Base-by-base conservation (phyloP, 371 early-diverging fungal species). In the Mucor piriformis region DNA sequence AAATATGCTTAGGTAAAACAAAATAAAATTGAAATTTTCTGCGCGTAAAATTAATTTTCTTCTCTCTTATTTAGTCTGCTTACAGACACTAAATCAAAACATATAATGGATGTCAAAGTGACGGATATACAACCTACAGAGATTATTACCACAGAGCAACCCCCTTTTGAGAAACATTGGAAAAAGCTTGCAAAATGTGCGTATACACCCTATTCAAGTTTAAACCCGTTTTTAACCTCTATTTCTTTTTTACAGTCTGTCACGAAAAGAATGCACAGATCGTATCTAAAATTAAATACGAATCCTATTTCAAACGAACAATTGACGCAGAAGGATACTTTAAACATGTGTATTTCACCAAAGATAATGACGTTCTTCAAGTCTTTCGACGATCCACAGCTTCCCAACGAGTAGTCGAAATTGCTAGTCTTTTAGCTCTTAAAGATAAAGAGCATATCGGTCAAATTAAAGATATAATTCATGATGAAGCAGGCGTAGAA, bases 301-400 rank as follows among this genome's bases (percentile, higher is more conserved):
- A 16, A 5, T 15, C 32, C 12, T n/a, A 18, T 8, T 43, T 33
- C 2, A 49, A 50, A 3, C 29, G 33, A 0, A 27, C 20, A 3
- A 33, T 25, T 2, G 56, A 76, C 47, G 73, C 74, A 11, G 72
- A 73, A 60, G 80, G 80, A 0, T 76, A 66, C 51, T 79, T 79
- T 47, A 79, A 79, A 40, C 71, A 73, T 50, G 74, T 79, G 0
- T 79, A 74, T 47, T 76, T 74, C 42, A 54, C 67, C n/a, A 43
- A 65, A 2, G 59, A 67, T 29, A 61, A 69, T 29, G 29, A 29
- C 18, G 73, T 73, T 3, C 68, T 76, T 3, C 80, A 79, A 42
- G 54, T 70, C 1, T 79, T 79, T 49, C 69, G 72, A 6, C 61
- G 69, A 20, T 74, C 73, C 61, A 76, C 80, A 25, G 64, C 73